These are phyloP conservation scores for Skeletonema marinoi DNA, from an alignment of 108 stramenopile genomes.

Conservation along the genomic window DNA sequence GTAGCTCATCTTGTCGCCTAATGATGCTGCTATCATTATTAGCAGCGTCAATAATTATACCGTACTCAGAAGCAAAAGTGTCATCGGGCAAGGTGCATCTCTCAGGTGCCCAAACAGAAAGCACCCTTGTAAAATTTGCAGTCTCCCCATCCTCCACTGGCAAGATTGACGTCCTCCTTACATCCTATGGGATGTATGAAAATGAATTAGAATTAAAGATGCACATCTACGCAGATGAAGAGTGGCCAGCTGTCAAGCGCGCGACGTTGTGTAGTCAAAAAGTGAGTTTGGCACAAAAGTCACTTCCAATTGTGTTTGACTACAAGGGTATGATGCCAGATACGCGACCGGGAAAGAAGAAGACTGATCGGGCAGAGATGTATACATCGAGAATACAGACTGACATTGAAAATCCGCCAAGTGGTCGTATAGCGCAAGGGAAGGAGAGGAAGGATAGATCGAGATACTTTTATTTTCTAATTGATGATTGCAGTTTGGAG, in stretches of 20 bases:
- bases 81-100: slow-evolving; percentile 41
- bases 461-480: slow-evolving; percentile 73
- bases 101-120: slow-evolving; percentile 65
- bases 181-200: slow-evolving; percentile 60
- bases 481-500: slow-evolving; percentile 83
- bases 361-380: slow-evolving; percentile 14
- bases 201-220: slow-evolving; percentile 53
- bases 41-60: neutral
- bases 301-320: slow-evolving; percentile 48
- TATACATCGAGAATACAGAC: slow-evolving; percentile 18
- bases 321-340: slow-evolving; percentile 39
- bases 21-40: slow-evolving; percentile 1
- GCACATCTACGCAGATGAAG: slow-evolving; percentile 63
- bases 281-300: slow-evolving; percentile 31
- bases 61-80: slow-evolving; percentile 40
- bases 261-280: slow-evolving; percentile 68
- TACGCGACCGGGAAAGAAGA: slow-evolving; percentile 26
- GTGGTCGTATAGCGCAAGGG: neutral
- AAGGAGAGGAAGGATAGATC: slow-evolving; percentile 47
- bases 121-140: slow-evolving; percentile 74
- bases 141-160: slow-evolving; percentile 44
- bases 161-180: slow-evolving; percentile 32
- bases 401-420: slow-evolving; percentile 23
- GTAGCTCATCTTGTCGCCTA: neutral
- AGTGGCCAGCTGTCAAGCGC: slow-evolving; percentile 60